Conservation (phyloP, 495 filamentous ascomycete species). For the Aspergillus affinis region DNA sequence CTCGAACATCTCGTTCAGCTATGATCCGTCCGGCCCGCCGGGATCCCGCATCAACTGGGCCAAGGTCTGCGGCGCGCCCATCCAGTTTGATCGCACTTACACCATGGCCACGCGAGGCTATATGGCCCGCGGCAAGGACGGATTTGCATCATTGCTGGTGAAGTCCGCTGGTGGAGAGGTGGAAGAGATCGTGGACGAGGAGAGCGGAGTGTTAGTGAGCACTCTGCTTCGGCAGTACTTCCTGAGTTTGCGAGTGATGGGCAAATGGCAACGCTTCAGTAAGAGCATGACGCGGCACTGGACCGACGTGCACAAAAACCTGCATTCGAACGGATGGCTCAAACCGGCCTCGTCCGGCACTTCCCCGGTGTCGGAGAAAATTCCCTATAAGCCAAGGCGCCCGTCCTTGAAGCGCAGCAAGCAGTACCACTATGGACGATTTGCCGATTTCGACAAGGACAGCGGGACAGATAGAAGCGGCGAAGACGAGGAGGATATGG, state of each 20-base stretch:
- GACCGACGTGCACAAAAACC: slow-evolving; percentile 53
- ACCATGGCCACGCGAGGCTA: slow-evolving; percentile 75
- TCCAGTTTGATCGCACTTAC: slow-evolving; percentile 63
- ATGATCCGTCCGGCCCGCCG: slow-evolving; percentile 56
- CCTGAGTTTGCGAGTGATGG: slow-evolving; percentile 74
- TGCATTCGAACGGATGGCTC: slow-evolving; percentile 45
- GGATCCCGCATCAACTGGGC: slow-evolving; percentile 63
- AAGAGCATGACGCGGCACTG: slow-evolving; percentile 60
- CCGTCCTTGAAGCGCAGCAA: slow-evolving; percentile 31
- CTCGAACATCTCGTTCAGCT: slow-evolving; percentile 72
- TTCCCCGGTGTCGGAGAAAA: slow-evolving; percentile 33
- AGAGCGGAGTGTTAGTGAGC: slow-evolving; percentile 81
- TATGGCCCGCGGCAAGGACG: slow-evolving; percentile 86
- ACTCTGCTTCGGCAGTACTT: slow-evolving; percentile 88
- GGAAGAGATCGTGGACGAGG: slow-evolving; percentile 76
- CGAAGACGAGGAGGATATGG: slow-evolving; percentile 39
- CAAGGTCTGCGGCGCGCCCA: slow-evolving; percentile 55
- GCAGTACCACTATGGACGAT: slow-evolving; percentile 44
- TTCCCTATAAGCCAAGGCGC: slow-evolving; percentile 17
- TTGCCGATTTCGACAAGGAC: slow-evolving; percentile 32
- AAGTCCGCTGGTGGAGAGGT: slow-evolving; percentile 68
- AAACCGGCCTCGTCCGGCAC: slow-evolving; percentile 31
- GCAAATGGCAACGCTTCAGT: slow-evolving; percentile 70
- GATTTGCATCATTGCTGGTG: slow-evolving; percentile 70
- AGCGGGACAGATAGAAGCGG: slow-evolving; percentile 17